phyloP scores from a whole-genome alignment of 1,139 yeast genomes.

The Pichia sp. region DNA sequence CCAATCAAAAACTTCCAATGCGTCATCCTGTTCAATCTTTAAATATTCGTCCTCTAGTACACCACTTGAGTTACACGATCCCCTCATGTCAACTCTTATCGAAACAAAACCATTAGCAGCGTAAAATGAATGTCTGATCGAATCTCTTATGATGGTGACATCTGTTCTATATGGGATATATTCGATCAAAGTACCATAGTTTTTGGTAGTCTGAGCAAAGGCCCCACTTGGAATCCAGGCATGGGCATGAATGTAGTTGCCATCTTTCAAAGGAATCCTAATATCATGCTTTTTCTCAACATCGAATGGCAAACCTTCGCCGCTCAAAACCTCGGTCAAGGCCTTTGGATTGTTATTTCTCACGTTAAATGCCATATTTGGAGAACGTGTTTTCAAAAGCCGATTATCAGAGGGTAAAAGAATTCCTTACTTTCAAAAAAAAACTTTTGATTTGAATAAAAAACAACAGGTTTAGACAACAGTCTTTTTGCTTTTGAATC shows the following conservation, averaged over 20 bases:
- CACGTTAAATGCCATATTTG: slow-evolving; percentile 24
- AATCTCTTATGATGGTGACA: slow-evolving; percentile 34
- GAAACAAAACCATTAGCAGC: slow-evolving; percentile 37
- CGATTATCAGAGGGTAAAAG: too few species aligned
- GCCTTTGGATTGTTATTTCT: slow-evolving; percentile 17
- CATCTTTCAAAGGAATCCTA: slow-evolving; percentile 30
- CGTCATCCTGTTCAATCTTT: slow-evolving; percentile 34
- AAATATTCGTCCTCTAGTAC: slow-evolving; percentile 32
- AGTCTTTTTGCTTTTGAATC: too few species aligned
- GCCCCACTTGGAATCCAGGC: slow-evolving; percentile 32
- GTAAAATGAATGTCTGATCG: slow-evolving; percentile 35
- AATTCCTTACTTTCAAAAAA: too few species aligned
- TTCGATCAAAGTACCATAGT: slow-evolving; percentile 31
- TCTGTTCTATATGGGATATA: slow-evolving; percentile 37
- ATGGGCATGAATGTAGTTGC: slow-evolving; percentile 29
- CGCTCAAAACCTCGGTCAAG: slow-evolving; percentile 18
- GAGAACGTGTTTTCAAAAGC: too few species aligned
- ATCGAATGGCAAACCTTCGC: slow-evolving; percentile 24
- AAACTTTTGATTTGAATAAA: too few species aligned
- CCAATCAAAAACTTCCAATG: slow-evolving; percentile 34
- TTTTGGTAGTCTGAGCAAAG: slow-evolving; percentile 14
- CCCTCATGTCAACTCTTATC: slow-evolving; percentile 36
- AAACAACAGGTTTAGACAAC: too few species aligned
- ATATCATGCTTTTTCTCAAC: slow-evolving; percentile 28
- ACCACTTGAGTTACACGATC: slow-evolving; percentile 34